Evolutionary conservation across 768 basidiomycete species (phyloP).

Genomic region (Infundibulicybe gibba): DNA sequence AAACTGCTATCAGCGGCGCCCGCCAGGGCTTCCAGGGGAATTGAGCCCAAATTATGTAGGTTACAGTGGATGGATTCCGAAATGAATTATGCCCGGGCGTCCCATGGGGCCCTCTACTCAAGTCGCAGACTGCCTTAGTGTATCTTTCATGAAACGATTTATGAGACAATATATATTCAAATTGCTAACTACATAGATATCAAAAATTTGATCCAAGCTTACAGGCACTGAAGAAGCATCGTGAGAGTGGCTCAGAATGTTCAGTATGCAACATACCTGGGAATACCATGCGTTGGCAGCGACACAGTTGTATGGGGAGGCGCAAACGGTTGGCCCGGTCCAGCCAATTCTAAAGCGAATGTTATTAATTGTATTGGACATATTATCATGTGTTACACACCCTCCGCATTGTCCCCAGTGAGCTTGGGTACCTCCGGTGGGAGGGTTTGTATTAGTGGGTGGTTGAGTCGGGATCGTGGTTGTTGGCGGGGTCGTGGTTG

Average conservation of each 20-base stretch:
- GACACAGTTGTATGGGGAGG: conserved; percentile 17
- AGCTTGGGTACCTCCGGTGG: conserved; percentile 12
- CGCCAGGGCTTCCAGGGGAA: too few species aligned
- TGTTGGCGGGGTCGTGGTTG: conserved; percentile 14
- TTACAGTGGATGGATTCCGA: too few species aligned
- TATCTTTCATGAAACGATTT: too few species aligned
- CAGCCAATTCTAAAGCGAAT: conserved; percentile 19
- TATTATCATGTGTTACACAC: conserved; percentile 9
- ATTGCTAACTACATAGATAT: too few species aligned
- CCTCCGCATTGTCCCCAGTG: conserved; percentile 29
- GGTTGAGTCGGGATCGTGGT: conserved; percentile 13
- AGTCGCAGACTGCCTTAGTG: too few species aligned
- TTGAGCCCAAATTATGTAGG: too few species aligned
- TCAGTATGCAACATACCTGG: conserved; percentile 10
- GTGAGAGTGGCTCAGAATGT: background rate
- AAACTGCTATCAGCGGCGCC: too few species aligned
- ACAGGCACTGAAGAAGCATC: background rate
- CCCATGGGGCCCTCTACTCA: too few species aligned
- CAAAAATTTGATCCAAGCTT: background rate
- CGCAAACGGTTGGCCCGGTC: conserved; percentile 20
- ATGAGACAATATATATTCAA: too few species aligned
- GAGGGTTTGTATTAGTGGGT: conserved; percentile 12
- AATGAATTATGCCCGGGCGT: too few species aligned
- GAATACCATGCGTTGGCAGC: conserved; percentile 15
- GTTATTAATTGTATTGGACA: background rate